Evolutionary conservation across 805 yeast genomes (phyloP).

Genomic region (Dipodascus geniculatus): DNA sequence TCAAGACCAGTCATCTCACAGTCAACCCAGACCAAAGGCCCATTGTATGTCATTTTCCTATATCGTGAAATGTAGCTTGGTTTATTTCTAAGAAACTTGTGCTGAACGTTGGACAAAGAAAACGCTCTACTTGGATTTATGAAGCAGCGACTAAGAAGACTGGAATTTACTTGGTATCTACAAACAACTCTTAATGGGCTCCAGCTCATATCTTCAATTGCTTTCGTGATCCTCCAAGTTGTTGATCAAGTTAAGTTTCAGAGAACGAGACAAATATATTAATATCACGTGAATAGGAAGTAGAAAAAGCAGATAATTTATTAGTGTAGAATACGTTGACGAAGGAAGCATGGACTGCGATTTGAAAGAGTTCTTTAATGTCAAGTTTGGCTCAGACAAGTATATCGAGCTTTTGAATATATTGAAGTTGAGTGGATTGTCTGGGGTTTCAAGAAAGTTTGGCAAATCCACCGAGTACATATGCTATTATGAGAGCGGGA

Average conservation of each 20-base stretch:
- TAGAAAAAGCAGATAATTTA: too few relatives aligned
- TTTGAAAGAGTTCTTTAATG: neutral
- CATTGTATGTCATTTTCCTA: neutral
- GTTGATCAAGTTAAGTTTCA: too few relatives aligned
- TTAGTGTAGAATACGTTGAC: too few relatives aligned
- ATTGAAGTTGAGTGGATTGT: neutral
- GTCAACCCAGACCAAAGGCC: conserved; percentile 77
- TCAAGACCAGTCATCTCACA: conserved; percentile 98
- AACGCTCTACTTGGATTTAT: too few relatives aligned
- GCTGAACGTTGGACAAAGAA: neutral
- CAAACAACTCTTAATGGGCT: too few relatives aligned
- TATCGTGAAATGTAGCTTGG: neutral
- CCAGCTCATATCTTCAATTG: too few relatives aligned
- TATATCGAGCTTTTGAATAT: neutral
- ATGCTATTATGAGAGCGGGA: conserved; percentile 14
- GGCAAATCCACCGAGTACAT: conserved; percentile 4
- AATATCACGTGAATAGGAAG: too few relatives aligned
- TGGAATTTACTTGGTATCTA: too few relatives aligned
- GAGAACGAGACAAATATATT: too few relatives aligned
- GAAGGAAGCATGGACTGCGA: too few relatives aligned
- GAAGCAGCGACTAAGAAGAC: too few relatives aligned
- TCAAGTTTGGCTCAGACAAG: neutral
- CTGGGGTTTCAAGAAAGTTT: neutral
- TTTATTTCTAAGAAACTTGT: neutral
- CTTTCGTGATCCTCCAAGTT: too few relatives aligned